Evolutionary conservation across 164 flowering plant genomes (phyloP), one percentile per base, ranked within the genome.

Genomic region (Brasenia schreberi): DNA sequence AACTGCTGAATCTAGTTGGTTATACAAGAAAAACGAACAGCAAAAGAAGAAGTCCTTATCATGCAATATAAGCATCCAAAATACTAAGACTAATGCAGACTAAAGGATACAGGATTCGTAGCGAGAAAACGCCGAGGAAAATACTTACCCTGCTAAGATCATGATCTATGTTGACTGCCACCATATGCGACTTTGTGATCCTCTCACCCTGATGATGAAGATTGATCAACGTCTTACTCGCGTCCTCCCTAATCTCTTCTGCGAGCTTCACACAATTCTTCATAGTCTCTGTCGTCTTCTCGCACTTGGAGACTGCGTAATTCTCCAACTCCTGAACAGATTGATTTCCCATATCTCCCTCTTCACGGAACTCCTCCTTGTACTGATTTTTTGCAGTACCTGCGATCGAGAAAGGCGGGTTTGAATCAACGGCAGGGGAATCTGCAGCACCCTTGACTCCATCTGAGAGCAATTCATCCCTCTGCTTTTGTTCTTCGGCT

Each of bases 161-260:
- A 67, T 83, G 84, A 18, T 90, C 94, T 62, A 77, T 86, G 19
- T 81, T 80, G 44, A 70, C 82, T 62, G 82, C 85, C 76, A 75
- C 74, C 49, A 52, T 43, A 64, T 90, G 96, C 14, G 96, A 85
- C 81, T 87, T 79, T 5, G 74, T 77, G 58, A 90, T 90, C 73
- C 87, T 93, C 69, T 90, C 96, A 19, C 96, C 96, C 72, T 89
- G 96, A 45, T 81, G 79, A 65, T 90, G 88, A 79, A 90, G 74
- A 66, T 80, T 80, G 16, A 81, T 85, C 63, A 87, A 81, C 27
- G 96, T 90, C 68, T 69, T 80, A 4, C 84, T 70, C 45, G 88
- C 96, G 66, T 85, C 90, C 56, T 77, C 82, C 75, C 83, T 79
- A 49, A 90, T 90, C 56, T 90, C 82, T 79, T 84, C 87, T 6